These are phyloP conservation scores for Auricularia cornea DNA, from an alignment of 768 basidiomycete genomes.

Conservation along the genomic window DNA sequence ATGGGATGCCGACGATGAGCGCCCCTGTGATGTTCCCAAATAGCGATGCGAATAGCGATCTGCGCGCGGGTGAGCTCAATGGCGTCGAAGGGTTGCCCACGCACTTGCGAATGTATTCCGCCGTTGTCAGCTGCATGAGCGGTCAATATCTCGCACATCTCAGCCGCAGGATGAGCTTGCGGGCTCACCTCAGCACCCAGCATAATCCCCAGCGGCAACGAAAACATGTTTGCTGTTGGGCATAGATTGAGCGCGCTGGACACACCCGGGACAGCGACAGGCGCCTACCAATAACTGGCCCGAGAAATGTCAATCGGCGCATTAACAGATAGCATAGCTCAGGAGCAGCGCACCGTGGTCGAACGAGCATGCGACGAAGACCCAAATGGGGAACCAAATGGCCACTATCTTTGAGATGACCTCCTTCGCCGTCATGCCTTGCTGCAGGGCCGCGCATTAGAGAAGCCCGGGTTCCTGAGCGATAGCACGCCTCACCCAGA, in stretches of 20 bases:
- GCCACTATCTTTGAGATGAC: slow-evolving; percentile 61
- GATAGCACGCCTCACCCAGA: slow-evolving; percentile 46
- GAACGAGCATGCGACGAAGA: slow-evolving; percentile 62
- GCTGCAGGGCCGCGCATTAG: slow-evolving; percentile 30
- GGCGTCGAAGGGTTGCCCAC: slow-evolving; percentile 16
- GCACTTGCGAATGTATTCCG: slow-evolving; percentile 59
- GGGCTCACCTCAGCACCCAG: slow-evolving; percentile 52
- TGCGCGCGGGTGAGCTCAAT: slow-evolving; percentile 9
- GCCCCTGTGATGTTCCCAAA: slow-evolving; percentile 63
- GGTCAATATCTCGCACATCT: too few relatives aligned
- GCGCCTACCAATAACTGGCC: slow-evolving; percentile 37
- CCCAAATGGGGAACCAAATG: slow-evolving; percentile 71
- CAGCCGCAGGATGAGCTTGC: background rate
- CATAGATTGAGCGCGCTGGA: too few relatives aligned
- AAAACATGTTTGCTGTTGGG: slow-evolving; percentile 65
- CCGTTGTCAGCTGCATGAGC: slow-evolving; percentile 36
- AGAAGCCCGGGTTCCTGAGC: background rate
- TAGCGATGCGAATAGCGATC: slow-evolving; percentile 56
- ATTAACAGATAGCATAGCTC: background rate
- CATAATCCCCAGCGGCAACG: slow-evolving; percentile 61
- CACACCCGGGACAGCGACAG: too few relatives aligned
- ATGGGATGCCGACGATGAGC: slow-evolving; percentile 55
- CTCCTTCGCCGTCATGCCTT: slow-evolving; percentile 59
- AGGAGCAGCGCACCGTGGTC: slow-evolving; percentile 48
- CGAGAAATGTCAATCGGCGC: background rate